These are phyloP conservation scores for Nitzschia putrida DNA, from an alignment of 108 stramenopile genomes.

Conservation along the genomic window DNA sequence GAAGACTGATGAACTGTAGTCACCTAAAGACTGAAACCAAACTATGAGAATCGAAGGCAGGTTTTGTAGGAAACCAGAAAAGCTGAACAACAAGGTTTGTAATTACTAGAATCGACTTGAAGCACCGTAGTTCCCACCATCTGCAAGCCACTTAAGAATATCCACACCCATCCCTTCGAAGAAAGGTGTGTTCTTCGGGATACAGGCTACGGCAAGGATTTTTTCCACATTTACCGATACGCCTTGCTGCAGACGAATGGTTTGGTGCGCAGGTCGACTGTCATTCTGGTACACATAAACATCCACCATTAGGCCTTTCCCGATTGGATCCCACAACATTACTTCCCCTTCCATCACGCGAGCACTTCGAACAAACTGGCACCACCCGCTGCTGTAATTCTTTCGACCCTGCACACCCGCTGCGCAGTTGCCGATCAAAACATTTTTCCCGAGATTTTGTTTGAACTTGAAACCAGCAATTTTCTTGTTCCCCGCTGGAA, in stretches of 20 bases:
- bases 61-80: too few species aligned
- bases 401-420: constrained; percentile 33
- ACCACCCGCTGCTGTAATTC: constrained; percentile 39
- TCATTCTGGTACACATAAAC: constrained; percentile 33
- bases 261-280: constrained; percentile 11
- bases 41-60: too few species aligned
- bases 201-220: constrained; percentile 22
- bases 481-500: constrained; percentile 33
- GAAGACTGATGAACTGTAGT: too few species aligned
- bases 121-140: constrained; percentile 24
- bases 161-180: constrained; percentile 35
- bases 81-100: too few species aligned
- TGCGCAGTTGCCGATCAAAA: constrained; percentile 30
- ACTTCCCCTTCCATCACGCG: constrained; percentile 15
- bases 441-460: constrained; percentile 35
- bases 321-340: constrained; percentile 26
- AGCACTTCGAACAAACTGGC: constrained; percentile 37
- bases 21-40: too few species aligned
- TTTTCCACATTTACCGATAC: constrained; percentile 17
- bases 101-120: constrained; percentile 18
- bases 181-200: constrained; percentile 37
- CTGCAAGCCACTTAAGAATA: constrained; percentile 29
- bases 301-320: constrained; percentile 35
- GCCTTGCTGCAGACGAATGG: constrained; percentile 15
- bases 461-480: constrained; percentile 57